phyloP scores from a whole-genome alignment of 208 protist species.

The Leishmania arabica region DNA sequence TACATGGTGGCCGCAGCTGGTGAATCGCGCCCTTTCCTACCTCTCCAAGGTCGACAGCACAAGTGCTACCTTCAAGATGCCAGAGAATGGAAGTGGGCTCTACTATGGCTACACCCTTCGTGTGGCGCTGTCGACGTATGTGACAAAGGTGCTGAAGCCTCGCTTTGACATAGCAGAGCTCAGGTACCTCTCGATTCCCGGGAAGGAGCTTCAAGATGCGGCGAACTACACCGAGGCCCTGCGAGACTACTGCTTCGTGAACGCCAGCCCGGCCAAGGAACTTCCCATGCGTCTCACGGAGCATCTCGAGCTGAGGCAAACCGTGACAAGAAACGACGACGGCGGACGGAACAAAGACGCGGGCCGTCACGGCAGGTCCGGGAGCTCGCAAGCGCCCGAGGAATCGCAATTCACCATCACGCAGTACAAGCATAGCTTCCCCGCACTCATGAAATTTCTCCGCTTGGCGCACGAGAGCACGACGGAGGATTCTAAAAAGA shows the following conservation, averaged over 20 bases:
- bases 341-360: neutral
- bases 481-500: neutral
- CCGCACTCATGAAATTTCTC: conserved; percentile 4
- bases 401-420: conserved; percentile 23
- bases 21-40: conserved; percentile 27
- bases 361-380: neutral
- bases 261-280: conserved; percentile 38
- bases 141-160: conserved; percentile 28
- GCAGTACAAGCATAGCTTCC: conserved; percentile 25
- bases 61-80: conserved; percentile 17
- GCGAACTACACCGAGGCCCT: conserved; percentile 49
- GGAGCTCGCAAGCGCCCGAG: neutral
- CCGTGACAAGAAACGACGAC: conserved; percentile 9
- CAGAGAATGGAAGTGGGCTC: conserved; percentile 12
- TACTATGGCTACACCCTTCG: conserved; percentile 47
- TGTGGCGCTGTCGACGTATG: conserved; percentile 46
- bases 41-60: conserved; percentile 26
- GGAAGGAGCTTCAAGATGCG: conserved; percentile 50
- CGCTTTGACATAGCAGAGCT: conserved; percentile 36
- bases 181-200: conserved; percentile 49
- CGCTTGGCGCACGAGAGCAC: neutral
- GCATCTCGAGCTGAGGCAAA: conserved; percentile 30
- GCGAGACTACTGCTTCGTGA: conserved; percentile 36
- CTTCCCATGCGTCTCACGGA: conserved; percentile 25
- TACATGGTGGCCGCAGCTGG: conserved; percentile 44